Evolutionary conservation across 2,329 filamentous ascomycete genomes (phyloP), one percentile per base, ranked within the genome.

Genomic region (Pseudogymnoascus sp.): DNA sequence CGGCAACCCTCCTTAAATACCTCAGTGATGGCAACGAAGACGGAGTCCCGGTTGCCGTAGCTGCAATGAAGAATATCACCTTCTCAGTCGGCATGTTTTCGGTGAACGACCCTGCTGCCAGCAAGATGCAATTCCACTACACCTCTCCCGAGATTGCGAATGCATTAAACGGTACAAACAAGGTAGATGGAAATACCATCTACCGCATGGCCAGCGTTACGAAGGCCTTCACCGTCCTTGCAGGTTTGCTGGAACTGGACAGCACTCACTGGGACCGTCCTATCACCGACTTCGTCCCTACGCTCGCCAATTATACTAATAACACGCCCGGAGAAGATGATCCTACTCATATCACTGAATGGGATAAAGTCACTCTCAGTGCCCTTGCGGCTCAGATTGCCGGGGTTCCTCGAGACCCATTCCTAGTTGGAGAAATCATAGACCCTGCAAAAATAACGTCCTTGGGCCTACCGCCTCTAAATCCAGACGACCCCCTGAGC

Each of bases 61-160:
- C 50, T 34, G 50, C 50, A 18, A 36, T 75, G 7, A 66, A 70
- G 23, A 74, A 76, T 34, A 62, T 73, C 37, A 78, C 76, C 18
- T 78, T 78, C 65, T 78, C 76, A 5, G 62, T 74, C 7, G 75
- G 75, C 14, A 37, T 77, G 46, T 78, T 78, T 66, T 78, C 76
- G 1, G 62, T 74, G 1, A 70, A 75, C 60, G 76, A 78, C 62
- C 37, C 68, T 1, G 65, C 67, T 4, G 74, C 73, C 1, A 56
- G 68, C 5, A 63, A 64, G 5, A 64, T 76, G 16, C 75, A 77
- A 65, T 74, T 74, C 66, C 73, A 78, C 63, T 68, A 77, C 63
- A 73, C 72, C 1, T 70, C 71, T 0, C 69, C 72, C 6, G 71
- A 75, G 53, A 68, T 75, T n/a, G 67, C 65, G 2, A 71, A 72